These are phyloP conservation scores for Pouteria glomerata DNA, from an alignment of 148 eudicot genomes.

Conservation along the genomic window DNA sequence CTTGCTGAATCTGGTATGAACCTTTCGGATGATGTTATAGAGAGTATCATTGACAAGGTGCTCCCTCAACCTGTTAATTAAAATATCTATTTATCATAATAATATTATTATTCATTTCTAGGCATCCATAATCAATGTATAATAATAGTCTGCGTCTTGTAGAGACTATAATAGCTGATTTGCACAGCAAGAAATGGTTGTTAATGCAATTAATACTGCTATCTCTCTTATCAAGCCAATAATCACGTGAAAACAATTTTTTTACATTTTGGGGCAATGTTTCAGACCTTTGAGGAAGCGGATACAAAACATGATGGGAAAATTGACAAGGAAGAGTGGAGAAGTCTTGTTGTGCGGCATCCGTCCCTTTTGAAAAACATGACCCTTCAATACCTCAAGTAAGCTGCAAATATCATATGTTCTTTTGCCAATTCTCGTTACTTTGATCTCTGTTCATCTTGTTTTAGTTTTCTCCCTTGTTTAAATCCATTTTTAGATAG, in stretches of 20 bases:
- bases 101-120: background rate
- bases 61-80: constrained; percentile 10
- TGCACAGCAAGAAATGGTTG: background rate
- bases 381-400: constrained; percentile 95
- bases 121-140: background rate
- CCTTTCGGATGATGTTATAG: constrained; percentile 68
- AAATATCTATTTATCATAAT: constrained; percentile 6
- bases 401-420: constrained; percentile 19
- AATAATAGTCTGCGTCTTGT: background rate
- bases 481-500: no score
- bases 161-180: no score
- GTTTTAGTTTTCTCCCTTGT: no score
- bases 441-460: no score
- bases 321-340: constrained; percentile 97
- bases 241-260: background rate
- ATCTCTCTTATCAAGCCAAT: background rate
- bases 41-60: constrained; percentile 73
- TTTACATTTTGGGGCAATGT: background rate
- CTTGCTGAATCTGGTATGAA: constrained; percentile 88
- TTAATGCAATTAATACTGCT: background rate
- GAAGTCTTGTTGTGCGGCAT: constrained; percentile 71
- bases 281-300: constrained; percentile 93
- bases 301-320: constrained; percentile 94
- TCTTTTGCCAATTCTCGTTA: no score
- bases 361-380: constrained; percentile 85